Base-by-base conservation (phyloP, 1,284 basidiomycete genomes). In the Athelia psychrophila region DNA sequence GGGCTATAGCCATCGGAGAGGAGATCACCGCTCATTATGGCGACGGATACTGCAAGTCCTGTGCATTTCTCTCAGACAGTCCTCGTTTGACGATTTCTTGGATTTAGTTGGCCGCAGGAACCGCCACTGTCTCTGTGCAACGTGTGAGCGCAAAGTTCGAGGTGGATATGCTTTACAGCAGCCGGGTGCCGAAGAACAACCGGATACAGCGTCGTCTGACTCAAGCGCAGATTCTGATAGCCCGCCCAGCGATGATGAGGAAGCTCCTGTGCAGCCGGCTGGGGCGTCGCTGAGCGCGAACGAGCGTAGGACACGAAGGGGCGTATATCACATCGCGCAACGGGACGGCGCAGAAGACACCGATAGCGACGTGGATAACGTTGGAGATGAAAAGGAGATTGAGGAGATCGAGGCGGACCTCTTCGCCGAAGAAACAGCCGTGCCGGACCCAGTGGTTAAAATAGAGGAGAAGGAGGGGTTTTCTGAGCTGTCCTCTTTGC, bases 11-110 rank as follows among this genome's bases (percentile, higher is more conserved):
- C 33, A 73, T 86, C 23, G 91, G 91, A 49, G 91, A 95, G 67
- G 93, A 95, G 67, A 85, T 94, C 52, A 93, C 91, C 22, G 88
- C 88, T 38, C 88, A 89, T 65, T 93, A 92, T 65, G 90, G 89
- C 40, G 86, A 91, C 66, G 85, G 85, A 42, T 92, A 92, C 66
- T 91, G 89, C 91, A 62, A 71, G 84, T 80, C 20, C 38, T 8
- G n/a, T 42, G n/a, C 56, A 54, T 54, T 55, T 44, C 35, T 50
- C 50, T 45, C 49, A 53, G 12, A 51, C 54, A 50, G 50, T 53
- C 48, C 44, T 47, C 46, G 40, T 45, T 25, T 51, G 52, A 51
- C 55, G 36, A 35, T 32, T 51, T 44, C 32, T 51, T 50, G 48
- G 38, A 45, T 57, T 40, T 58, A 91, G 94, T 96, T 66, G 93